These are phyloP conservation scores for Heracleum sosnowskyi DNA, from an alignment of 129 eudicot genomes.

Conservation along the genomic window DNA sequence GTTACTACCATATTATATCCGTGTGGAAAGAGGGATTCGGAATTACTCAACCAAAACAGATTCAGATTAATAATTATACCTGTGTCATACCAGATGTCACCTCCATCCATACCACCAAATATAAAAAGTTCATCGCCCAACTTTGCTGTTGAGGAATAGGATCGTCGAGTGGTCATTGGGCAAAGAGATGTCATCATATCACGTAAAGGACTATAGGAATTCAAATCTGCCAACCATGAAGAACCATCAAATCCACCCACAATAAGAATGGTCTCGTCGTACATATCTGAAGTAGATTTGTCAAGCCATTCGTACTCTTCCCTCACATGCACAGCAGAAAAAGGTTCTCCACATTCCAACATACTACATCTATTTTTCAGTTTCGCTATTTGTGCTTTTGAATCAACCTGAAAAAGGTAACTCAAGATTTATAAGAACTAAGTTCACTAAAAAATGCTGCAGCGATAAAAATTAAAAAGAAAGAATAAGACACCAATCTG, in stretches of 20 bases:
- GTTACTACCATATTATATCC: neutral
- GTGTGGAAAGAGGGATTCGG: neutral
- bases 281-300: neutral
- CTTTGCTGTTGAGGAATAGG: conserved; percentile 45
- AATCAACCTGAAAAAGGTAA: conserved; percentile 34
- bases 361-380: conserved; percentile 17
- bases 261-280: conserved; percentile 30
- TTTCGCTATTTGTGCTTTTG: conserved; percentile 37
- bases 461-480: neutral
- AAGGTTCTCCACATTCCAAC: conserved; percentile 19
- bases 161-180: conserved; percentile 40
- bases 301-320: conserved; percentile 6
- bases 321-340: conserved; percentile 19
- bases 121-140: conserved; percentile 47
- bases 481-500: neutral
- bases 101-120: conserved; percentile 44
- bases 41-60: neutral
- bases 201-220: conserved; percentile 35
- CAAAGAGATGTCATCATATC: conserved; percentile 36
- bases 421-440: neutral
- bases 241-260: conserved; percentile 73
- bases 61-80: conserved; percentile 28
- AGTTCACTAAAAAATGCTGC: neutral
- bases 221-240: conserved; percentile 47
- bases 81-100: conserved; percentile 34